These are phyloP conservation scores for Dryadomyces quercivorus DNA, from an alignment of 2,329 filamentous ascomycete genomes.

Conservation along the genomic window DNA sequence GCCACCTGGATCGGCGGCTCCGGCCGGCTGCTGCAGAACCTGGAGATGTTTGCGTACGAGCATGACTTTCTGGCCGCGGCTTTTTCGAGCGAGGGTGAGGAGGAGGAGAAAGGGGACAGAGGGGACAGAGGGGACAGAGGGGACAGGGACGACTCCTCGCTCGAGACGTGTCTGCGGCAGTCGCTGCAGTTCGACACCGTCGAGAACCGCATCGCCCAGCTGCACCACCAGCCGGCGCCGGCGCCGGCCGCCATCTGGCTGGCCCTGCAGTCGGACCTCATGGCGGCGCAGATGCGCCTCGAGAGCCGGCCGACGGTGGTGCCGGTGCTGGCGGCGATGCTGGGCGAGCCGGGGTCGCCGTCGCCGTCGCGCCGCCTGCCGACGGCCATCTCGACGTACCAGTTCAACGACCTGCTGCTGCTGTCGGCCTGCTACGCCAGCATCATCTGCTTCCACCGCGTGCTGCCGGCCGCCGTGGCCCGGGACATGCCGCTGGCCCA, in stretches of 20 bases:
- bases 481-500: neutral
- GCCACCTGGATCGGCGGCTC: conserved; percentile 4
- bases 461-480: neutral
- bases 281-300: neutral
- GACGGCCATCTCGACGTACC: neutral
- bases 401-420: conserved; percentile 5
- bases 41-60: conserved; percentile 1
- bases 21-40: conserved; percentile 3
- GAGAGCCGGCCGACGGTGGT: conserved; percentile 2
- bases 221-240: neutral
- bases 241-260: conserved; percentile 1
- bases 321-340: neutral
- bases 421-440: conserved; percentile 5
- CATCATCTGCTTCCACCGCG: conserved; percentile 5
- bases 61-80: conserved; percentile 1
- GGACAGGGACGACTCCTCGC: neutral
- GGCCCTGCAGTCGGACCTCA: conserved; percentile 1
- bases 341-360: neutral
- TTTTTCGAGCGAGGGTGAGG: neutral
- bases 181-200: conserved; percentile 4
- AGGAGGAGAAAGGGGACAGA: neutral
- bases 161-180: conserved; percentile 3
- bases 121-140: neutral
- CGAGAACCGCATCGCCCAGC: conserved; percentile 6
- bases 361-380: neutral